A percentile compares a stretch with the other conserved stretches of the same genome.
These are phyloP conservation scores for Metarhizium sp. DNA, from an alignment of 2,329 filamentous ascomycete genomes.

Conservation along the genomic window DNA sequence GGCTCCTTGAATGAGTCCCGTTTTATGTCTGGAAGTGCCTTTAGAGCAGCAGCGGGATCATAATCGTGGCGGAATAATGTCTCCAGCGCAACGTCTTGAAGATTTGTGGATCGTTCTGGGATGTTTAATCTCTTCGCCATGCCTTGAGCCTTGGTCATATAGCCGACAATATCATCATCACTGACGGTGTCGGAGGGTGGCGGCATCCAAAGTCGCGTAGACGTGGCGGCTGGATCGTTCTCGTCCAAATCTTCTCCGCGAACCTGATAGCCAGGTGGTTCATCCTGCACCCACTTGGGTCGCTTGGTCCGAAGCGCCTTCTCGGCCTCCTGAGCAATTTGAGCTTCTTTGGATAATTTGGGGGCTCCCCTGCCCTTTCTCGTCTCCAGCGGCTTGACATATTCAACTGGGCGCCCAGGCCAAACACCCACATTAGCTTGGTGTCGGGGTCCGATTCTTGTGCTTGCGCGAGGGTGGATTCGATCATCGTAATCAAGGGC, in stretches of 20 bases:
- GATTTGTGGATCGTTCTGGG: conserved; percentile 69
- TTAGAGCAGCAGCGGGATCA: conserved; percentile 60
- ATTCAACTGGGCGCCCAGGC: conserved; percentile 80
- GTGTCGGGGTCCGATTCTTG: conserved; percentile 80
- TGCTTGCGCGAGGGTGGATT: conserved; percentile 93
- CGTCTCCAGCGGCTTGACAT: conserved; percentile 78
- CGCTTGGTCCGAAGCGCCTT: conserved; percentile 69
- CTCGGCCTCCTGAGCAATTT: conserved; percentile 76
- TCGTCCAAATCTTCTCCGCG: conserved; percentile 71
- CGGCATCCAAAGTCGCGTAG: conserved; percentile 71
- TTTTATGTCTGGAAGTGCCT: conserved; percentile 58
- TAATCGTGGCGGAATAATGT: conserved; percentile 65
- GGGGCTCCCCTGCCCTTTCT: conserved; percentile 77
- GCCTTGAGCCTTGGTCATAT: conserved; percentile 60
- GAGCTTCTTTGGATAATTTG: conserved; percentile 70
- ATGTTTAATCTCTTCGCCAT: conserved; percentile 61
- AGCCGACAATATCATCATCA: conserved; percentile 60
- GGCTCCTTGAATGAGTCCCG: conserved; percentile 76
- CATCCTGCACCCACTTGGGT: conserved; percentile 89
- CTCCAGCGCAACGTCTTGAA: conserved; percentile 74
- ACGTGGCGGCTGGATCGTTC: conserved; percentile 65
- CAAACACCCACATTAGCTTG: conserved; percentile 80
- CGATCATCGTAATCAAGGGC: conserved; percentile 94
- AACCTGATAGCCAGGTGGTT: conserved; percentile 74
- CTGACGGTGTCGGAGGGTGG: conserved; percentile 42